Evolutionary conservation across 768 basidiomycete species (phyloP), one percentile per base, ranked within the genome.

Genomic region (Auricularia sp.): DNA sequence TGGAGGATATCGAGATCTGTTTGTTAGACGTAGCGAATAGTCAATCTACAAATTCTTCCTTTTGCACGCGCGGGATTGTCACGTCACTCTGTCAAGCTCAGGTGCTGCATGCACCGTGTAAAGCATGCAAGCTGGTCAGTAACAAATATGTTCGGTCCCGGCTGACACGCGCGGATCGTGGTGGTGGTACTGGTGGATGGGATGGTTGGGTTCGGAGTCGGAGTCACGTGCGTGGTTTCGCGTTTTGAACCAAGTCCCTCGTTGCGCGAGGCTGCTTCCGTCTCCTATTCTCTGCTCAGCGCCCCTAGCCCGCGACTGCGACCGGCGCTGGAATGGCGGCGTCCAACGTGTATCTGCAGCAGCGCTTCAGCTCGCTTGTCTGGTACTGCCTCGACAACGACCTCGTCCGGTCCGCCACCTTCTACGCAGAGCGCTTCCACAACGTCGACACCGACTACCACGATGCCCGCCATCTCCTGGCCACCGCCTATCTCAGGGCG

Each of bases 371-470:
- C 68, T 77, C 82, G 62, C 80, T 94, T 67, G 81, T 92, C 71
- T 92, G 91, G 90, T 84, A 85, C 70, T 92, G 86, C 76, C 85
- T 94, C 65, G 92, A 94, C 77, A 82, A 85, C 64, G 88, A 89
- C 70, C 84, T 94, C 56, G 79, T 83, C 70, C 83, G 82, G 74
- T 86, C 91, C 13, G 92, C 93, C 47, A 83, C 92, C 58, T 96
- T 96, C 79, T 90, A 90, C 77, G 91, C 92, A 42, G 94, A 95
- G 76, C 79, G 91, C 68, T 90, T 90, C 73, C 88, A 82, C 73
- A 83, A 85, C 47, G 76, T 90, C 74, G 86, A 90, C 75, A 79
- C 81, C 67, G 73, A 78, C 36, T 85, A 84, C 75, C 93, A 95
- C 73, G 87, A 90, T 72, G 85, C 91, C 68, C 84, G 90, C 65